These are phyloP conservation scores for Penicillium brasilianum DNA, from an alignment of 2,329 filamentous ascomycete species.

Conservation along the genomic window DNA sequence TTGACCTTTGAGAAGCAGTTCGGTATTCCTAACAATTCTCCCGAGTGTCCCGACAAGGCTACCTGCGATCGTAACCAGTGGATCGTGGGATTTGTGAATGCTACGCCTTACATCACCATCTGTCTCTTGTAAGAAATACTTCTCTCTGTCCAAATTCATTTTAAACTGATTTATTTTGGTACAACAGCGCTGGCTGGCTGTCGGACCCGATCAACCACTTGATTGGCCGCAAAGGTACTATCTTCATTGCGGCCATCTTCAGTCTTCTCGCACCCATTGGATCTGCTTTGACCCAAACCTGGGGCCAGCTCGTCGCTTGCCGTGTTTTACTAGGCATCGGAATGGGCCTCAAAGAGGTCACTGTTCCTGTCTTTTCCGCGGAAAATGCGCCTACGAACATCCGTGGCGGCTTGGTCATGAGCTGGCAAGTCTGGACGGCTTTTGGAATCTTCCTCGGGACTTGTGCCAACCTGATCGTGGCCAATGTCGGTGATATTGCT, in stretches of 20 bases:
- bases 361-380: constrained; percentile 60
- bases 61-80: constrained; percentile 53
- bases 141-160: neutral
- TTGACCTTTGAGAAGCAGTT: constrained; percentile 29
- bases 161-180: neutral
- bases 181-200: constrained; percentile 24
- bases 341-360: constrained; percentile 48
- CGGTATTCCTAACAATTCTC: constrained; percentile 26
- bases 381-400: constrained; percentile 60
- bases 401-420: constrained; percentile 60
- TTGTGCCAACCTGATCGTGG: constrained; percentile 50
- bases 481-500: constrained; percentile 42
- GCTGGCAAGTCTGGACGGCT: constrained; percentile 58
- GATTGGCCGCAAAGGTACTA: constrained; percentile 26
- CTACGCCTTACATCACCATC: constrained; percentile 56
- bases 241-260: constrained; percentile 27
- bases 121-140: constrained; percentile 51
- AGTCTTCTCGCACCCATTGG: constrained; percentile 26
- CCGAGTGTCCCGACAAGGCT: constrained; percentile 25
- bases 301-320: constrained; percentile 24
- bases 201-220: constrained; percentile 27
- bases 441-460: constrained; percentile 50
- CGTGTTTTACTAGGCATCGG: constrained; percentile 41
- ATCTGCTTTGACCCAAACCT: constrained; percentile 23
- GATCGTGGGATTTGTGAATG: constrained; percentile 67